Conservation (phyloP, 805 yeast genomes). For the Komagataella populi region DNA sequence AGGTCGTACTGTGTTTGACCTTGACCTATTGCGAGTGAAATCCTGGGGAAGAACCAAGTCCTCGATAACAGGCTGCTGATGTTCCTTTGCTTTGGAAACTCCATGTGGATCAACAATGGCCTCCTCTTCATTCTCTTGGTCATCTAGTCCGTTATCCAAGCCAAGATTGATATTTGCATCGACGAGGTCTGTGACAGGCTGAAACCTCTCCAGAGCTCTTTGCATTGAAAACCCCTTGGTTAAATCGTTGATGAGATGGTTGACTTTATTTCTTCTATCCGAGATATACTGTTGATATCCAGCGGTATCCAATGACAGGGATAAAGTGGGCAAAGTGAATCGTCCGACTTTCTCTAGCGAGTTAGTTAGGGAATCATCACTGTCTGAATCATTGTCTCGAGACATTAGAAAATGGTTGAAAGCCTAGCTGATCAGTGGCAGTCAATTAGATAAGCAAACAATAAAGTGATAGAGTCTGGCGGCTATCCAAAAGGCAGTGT, state of each 20-base stretch:
- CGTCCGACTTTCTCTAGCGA: background rate
- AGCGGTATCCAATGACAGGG: background rate
- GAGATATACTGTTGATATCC: background rate
- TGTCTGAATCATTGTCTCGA: slow-evolving; percentile 5
- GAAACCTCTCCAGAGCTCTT: slow-evolving; percentile 39
- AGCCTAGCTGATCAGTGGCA: background rate
- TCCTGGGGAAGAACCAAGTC: slow-evolving; percentile 22
- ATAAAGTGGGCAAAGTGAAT: background rate
- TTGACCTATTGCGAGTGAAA: background rate
- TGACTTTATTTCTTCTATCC: slow-evolving; percentile 22
- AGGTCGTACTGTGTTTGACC: background rate
- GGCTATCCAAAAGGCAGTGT: background rate
- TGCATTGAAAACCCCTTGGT: slow-evolving; percentile 30
- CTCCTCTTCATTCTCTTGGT: slow-evolving; percentile 7
- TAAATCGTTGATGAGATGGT: slow-evolving; percentile 24
- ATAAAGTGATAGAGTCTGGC: background rate
- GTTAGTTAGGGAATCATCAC: background rate
- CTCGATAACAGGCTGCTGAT: slow-evolving; percentile 21
- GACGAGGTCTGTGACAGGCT: slow-evolving; percentile 28
- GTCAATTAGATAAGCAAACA: background rate
- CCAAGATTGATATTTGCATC: slow-evolving; percentile 35
- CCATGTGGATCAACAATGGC: slow-evolving; percentile 26
- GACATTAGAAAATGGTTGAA: slow-evolving; percentile 6
- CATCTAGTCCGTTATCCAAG: slow-evolving; percentile 26
- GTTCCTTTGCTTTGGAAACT: slow-evolving; percentile 21